Base-by-base conservation (phyloP, 768 basidiomycete species). In the Tylopilus cervinicoccineus region DNA sequence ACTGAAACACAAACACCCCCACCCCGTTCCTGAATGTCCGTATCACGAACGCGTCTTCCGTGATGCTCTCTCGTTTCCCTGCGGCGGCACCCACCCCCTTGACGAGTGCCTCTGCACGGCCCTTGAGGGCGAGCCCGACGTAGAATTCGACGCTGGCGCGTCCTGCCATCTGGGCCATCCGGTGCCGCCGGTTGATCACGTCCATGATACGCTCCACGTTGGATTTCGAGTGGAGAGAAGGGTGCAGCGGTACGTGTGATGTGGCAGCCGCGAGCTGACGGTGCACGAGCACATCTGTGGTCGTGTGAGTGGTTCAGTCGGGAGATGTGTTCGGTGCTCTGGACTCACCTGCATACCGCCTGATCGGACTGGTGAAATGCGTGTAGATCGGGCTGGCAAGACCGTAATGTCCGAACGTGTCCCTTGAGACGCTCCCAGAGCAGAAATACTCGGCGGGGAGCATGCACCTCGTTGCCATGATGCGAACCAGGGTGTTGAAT, bases 401-500 rank as follows among this genome's bases (percentile, higher is more conserved):
- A 33, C 96, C 96, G 64, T 99, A 99, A 67, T 98, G 96, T 2
- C 89, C 87, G 63, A 97, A 99, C 1, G 92, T 86, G 54, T 96
- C 93, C 41, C 85, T 80, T 0, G 86, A 81, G 3, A 97, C 93
- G 56, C 92, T 93, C 9, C 96, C 95, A 0, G 94, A 89, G 64
- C 89, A 92, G 71, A 98, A 97, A 67, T 99, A 99, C 65, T 99
- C 96, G 17, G 96, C 96, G 0, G 94, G 86, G 22, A 97, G 76
- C 96, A 99, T 99, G 66, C 96, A 97, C 26, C 96, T 76, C 4
- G 95, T 98, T 3, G 96, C 94, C 94, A 99, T 97, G 67, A 99
- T 98, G 34, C 96, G 84, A 31, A 99, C 95, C 16, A 98, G 79
- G 0, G 93, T 98, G 59, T 98, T 99, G 76, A 99, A 98, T 1